phyloP scores from a whole-genome alignment of 441 rosid species.

The Dalechampia spathulata region DNA sequence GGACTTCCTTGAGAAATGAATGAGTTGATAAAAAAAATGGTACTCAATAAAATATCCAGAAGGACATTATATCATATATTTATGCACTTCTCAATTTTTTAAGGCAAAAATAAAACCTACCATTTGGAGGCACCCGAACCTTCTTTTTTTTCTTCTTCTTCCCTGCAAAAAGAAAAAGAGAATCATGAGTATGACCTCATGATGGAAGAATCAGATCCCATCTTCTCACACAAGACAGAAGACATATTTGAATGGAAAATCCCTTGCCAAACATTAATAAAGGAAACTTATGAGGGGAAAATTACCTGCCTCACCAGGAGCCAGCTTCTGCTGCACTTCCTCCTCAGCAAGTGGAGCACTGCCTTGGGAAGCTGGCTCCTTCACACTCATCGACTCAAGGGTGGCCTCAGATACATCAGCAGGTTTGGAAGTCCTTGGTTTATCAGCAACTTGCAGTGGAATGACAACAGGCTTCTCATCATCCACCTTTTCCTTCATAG shows the following conservation, averaged over 20 bases:
- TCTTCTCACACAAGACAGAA: not conserved
- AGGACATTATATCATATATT: too few species aligned
- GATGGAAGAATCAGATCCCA: not conserved
- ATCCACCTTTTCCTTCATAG: constrained; percentile 29
- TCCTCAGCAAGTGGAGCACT: constrained; percentile 69
- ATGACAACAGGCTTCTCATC: constrained; percentile 39
- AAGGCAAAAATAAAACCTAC: constrained; percentile 22
- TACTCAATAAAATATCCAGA: not conserved
- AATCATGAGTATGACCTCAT: not conserved
- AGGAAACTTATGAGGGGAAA: not conserved
- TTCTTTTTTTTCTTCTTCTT: constrained; percentile 95
- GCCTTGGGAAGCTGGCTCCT: constrained; percentile 74
- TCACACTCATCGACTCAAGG: constrained; percentile 55
- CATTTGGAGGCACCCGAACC: constrained; percentile 57
- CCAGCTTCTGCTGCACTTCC: constrained; percentile 86
- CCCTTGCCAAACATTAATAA: not conserved
- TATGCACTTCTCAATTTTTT: too few species aligned
- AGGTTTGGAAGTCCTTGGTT: constrained; percentile 37
- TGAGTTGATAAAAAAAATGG: too few species aligned
- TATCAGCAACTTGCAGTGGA: constrained; percentile 39
- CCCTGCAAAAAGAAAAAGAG: constrained; percentile 32
- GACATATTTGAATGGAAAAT: not conserved
- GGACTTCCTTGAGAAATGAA: constrained; percentile 2
- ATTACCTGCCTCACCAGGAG: constrained; percentile 77
- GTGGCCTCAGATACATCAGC: constrained; percentile 73